These are phyloP conservation scores for Leccinellum rugosiceps DNA, from an alignment of 768 basidiomycete species.

Conservation along the genomic window DNA sequence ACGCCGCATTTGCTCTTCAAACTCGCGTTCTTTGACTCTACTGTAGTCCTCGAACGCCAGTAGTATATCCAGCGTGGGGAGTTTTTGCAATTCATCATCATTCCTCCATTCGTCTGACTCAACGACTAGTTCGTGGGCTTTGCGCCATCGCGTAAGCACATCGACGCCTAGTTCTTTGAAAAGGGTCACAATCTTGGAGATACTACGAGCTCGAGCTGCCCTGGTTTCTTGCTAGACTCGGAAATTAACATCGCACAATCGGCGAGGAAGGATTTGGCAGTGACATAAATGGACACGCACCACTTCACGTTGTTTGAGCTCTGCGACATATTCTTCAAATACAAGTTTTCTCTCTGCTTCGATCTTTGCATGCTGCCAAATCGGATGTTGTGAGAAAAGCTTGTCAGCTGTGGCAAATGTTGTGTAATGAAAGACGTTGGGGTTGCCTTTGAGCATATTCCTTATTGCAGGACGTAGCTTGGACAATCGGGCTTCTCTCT, in stretches of 20 bases:
- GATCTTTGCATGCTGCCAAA: constrained; percentile 85
- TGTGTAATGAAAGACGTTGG: constrained; percentile 87
- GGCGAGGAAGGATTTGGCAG: background rate
- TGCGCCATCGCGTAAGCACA: constrained; percentile 91
- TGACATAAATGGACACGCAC: constrained; percentile 42
- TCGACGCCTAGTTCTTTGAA: constrained; percentile 89
- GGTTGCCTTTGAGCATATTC: constrained; percentile 83
- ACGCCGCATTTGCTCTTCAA: constrained; percentile 81
- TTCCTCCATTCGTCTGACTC: constrained; percentile 76
- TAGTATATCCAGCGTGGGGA: constrained; percentile 90
- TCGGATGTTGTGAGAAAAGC: constrained; percentile 81
- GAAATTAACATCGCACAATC: constrained; percentile 3
- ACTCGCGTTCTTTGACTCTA: constrained; percentile 84
- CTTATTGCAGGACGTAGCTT: constrained; percentile 85
- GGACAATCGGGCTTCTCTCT: constrained; percentile 76
- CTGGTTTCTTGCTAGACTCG: constrained; percentile 68
- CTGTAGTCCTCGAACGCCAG: constrained; percentile 94
- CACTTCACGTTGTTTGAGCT: constrained; percentile 86
- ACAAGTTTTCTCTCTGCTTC: constrained; percentile 84
- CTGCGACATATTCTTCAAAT: constrained; percentile 88
- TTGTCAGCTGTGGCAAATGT: constrained; percentile 88
- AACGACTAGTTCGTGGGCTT: constrained; percentile 71
- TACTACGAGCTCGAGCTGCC: constrained; percentile 71
- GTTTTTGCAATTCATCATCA: constrained; percentile 72
- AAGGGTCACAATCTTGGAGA: constrained; percentile 77